A percentile compares a stretch with the other conserved stretches of the same genome.
Conservation (phyloP, 2,329 filamentous ascomycete species). For the Neopestalotiopsis clavispora region DNA sequence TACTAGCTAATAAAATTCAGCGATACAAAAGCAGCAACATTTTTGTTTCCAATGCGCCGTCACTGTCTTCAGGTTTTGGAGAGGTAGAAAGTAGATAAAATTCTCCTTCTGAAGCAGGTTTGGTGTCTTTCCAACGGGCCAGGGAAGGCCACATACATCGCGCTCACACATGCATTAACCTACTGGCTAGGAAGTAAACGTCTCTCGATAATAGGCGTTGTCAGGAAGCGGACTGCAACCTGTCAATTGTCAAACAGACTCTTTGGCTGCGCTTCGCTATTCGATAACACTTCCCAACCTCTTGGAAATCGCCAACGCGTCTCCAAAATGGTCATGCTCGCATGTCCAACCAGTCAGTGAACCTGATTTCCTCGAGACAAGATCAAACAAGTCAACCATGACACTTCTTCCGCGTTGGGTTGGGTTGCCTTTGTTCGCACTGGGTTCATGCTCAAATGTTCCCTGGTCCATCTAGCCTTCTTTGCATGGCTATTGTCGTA, state of each 20-base stretch:
- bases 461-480: not conserved
- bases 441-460: not conserved
- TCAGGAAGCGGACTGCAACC: not conserved
- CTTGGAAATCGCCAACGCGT: constrained; percentile 17
- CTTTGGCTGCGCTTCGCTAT: not conserved
- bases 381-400: not conserved
- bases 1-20: constrained; percentile 2
- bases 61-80: no score
- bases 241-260: not conserved
- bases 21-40: constrained; percentile 23
- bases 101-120: not conserved
- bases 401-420: not conserved
- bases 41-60: not conserved
- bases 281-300: constrained; percentile 11
- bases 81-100: no score
- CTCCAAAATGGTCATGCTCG: not conserved
- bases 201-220: not conserved
- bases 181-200: not conserved
- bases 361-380: not conserved
- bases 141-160: not conserved
- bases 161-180: not conserved
- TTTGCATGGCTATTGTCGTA: not conserved
- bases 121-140: not conserved
- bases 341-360: constrained; percentile 5
- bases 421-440: not conserved